phyloP scores from a whole-genome alignment of 2,329 filamentous ascomycete species.

The Aureobasidium sp. region DNA sequence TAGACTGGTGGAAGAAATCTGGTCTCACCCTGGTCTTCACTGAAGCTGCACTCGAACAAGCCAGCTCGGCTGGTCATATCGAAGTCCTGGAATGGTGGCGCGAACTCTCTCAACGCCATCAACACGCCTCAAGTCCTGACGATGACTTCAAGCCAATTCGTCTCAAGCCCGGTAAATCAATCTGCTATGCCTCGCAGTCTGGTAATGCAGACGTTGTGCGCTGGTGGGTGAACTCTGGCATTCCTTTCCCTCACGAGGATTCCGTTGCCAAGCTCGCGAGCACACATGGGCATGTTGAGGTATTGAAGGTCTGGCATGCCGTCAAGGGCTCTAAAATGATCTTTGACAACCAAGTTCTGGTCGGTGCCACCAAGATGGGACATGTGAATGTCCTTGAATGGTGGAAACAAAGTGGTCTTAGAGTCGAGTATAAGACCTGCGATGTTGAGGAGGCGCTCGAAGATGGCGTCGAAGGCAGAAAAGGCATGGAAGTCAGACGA shows the following conservation, averaged over 20 bases:
- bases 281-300: constrained; percentile 74
- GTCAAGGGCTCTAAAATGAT: constrained; percentile 69
- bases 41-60: constrained; percentile 79
- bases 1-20: constrained; percentile 87
- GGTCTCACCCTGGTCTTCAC: constrained; percentile 78
- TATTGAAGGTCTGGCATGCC: constrained; percentile 76
- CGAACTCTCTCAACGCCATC: constrained; percentile 34
- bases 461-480: constrained; percentile 64
- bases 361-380: constrained; percentile 80
- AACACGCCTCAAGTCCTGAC: constrained; percentile 23
- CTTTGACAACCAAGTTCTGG: constrained; percentile 75
- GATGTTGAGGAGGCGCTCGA: constrained; percentile 93
- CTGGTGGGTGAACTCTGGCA: constrained; percentile 82
- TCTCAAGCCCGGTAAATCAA: constrained; percentile 75
- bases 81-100: constrained; percentile 92
- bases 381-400: constrained; percentile 81
- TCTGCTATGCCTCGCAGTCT: constrained; percentile 76
- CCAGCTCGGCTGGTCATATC: constrained; percentile 77
- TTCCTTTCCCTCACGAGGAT: constrained; percentile 73
- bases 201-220: constrained; percentile 69
- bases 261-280: constrained; percentile 77
- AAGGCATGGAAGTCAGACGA: constrained; percentile 63
- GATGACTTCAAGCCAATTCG: constrained; percentile 35
- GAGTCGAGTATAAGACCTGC: constrained; percentile 88
- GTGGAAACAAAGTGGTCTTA: constrained; percentile 74